A percentile compares a stretch with the other conserved stretches of the same genome.
phyloP scores from a whole-genome alignment of 23 red algal species.

The Gracilariopsis chorda region DNA sequence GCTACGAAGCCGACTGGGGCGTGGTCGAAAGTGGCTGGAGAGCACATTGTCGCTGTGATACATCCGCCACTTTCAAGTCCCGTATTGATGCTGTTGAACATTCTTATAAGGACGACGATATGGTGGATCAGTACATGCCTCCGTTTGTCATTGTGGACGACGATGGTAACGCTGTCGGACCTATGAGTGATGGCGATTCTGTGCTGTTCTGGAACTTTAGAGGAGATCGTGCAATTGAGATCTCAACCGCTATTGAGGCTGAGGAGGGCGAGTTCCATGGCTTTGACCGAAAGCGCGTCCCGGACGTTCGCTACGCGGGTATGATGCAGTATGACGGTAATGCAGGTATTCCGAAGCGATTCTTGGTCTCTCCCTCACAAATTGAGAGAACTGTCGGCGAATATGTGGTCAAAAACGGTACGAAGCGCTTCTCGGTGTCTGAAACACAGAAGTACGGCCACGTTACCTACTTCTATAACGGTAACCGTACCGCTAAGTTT shows the following conservation, averaged over 20 bases:
- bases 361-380: conserved; percentile 64
- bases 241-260: conserved; percentile 80
- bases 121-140: conserved; percentile 88
- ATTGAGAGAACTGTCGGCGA: conserved; percentile 68
- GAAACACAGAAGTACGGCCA: conserved; percentile 97
- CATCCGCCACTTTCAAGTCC: conserved; percentile 61
- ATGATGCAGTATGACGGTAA: conserved; percentile 95
- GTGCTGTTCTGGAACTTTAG: conserved; percentile 94
- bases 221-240: conserved; percentile 88
- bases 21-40: conserved; percentile 82
- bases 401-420: conserved; percentile 59
- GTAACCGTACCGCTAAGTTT: conserved; percentile 83
- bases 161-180: conserved; percentile 54
- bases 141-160: conserved; percentile 81
- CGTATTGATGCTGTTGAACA: conserved; percentile 60
- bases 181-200: conserved; percentile 79
- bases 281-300: conserved; percentile 77
- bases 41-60: conserved; percentile 70
- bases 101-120: conserved; percentile 71
- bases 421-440: conserved; percentile 67
- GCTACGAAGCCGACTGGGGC: conserved; percentile 85
- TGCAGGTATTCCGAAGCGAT: conserved; percentile 70
- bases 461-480: conserved; percentile 97
- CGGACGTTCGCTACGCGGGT: conserved; percentile 77
- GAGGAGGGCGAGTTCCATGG: conserved; percentile 58